Evolutionary conservation across 2,329 filamentous ascomycete species (phyloP), one percentile per base, ranked within the genome.

Genomic region (Claviceps lovelessii): DNA sequence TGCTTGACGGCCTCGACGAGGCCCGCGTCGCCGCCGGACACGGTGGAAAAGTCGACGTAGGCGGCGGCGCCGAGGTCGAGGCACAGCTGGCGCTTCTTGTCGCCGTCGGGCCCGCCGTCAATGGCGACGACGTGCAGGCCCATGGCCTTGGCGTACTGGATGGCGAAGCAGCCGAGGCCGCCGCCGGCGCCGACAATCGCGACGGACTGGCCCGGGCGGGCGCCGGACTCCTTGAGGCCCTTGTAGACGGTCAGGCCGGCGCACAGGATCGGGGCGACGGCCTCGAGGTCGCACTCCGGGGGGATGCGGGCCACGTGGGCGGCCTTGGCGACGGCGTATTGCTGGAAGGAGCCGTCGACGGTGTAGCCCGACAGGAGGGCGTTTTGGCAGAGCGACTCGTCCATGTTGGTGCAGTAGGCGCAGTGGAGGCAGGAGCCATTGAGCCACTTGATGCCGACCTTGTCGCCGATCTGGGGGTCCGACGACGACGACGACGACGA

Each of bases 61-160:
- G 77, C 70, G 46, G 75, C 69, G 6, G 88, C 84, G 51, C 90
- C 90, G 50, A 95, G 81, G 58, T 78, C 66, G 63, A 79, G 73
- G 69, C 80, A 84, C 73, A 90, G 80, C 58, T 79, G 73, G 31
- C 47, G 31, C 65, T 73, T 77, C 81, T 73, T 77, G 81, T 93
- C 89, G 3, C 82, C 80, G 51, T 23, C 23, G 23, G 23, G 23
- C 23, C 90, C 90, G 51, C 80, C 81, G 64, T 95, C 90, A 61
- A 96, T 90, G 62, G 85, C 89, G 64, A 95, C 84, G 60, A 82
- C 75, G 59, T 83, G 77, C 52, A 95, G 73, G 56, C 90, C 89
- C 90, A 96, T 95, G 46, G 90, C 90, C 70, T 85, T 87, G 54
- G 88, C 89, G 71, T 95, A 95, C 73, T 95, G 90, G 62, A 86